Evolutionary conservation across 192 early-diverging fungal species (phyloP), one percentile per base, ranked within the genome.

Genomic region (Coemansia sp.): DNA sequence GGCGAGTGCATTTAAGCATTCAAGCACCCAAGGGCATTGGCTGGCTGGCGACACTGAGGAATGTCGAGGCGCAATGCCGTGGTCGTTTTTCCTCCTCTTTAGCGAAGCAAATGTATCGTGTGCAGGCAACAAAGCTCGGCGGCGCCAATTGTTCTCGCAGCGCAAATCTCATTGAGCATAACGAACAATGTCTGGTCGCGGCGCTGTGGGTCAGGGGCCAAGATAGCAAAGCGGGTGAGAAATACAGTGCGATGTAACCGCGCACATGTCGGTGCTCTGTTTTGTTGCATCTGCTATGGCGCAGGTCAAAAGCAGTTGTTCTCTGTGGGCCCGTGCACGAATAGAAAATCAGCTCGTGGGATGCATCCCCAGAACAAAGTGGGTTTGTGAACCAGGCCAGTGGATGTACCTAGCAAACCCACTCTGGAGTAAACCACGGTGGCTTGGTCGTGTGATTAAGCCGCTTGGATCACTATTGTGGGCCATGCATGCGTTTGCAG

Each of bases 1-100:
- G 38, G 14, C 38, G 38, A 16, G 5, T 16, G 16, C 38, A 44
- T 44, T 44, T 44, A 44, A 44, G 38, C 38, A 56, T 58, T 58
- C 24, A 58, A 58, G 56, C 56, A 22, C n/a, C 7, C 31, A 38
- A 41, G 21, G n/a, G 22, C 32, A 58, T 58, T 58, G 56, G 56
- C 32, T 58, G 56, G 56, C 32, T 19, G n/a, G 34, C 55, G 55
- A 28, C n/a, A 19, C 18, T 19, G 19, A 31, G 21, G 50, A 52
- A 52, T 52, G 21, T 8, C 50, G 22, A 52, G 50, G 50, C 21
- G 50, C 22, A 52, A 52, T 9, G 22, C 50, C 27, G 30, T 30
- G 19, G 52, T 28, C 10, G 52, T 19, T 52, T 52, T 52, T 52
- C 7, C 6, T 21, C 9, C 3, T 16, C 22, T 52, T 1, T 52